Percentiles rank a stretch among this genome's conserved stretches.
phyloP scores from a whole-genome alignment of 2,329 filamentous ascomycete genomes.

The Phyllosticta citrichinensis region DNA sequence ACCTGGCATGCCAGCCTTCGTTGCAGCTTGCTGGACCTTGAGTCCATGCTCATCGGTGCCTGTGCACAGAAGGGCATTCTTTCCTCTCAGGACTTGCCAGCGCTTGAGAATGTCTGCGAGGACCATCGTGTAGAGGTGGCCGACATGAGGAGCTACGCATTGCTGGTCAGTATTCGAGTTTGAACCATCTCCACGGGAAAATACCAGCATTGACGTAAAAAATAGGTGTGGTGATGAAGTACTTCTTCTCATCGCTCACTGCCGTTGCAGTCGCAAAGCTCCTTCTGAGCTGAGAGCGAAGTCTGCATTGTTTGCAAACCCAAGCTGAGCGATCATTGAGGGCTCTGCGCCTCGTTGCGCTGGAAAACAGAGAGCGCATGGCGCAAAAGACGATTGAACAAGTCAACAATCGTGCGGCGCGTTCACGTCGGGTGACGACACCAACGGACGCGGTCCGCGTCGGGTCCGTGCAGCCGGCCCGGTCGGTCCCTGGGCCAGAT shows the following conservation, averaged over 20 bases:
- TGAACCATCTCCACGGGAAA: slow-evolving; percentile 12
- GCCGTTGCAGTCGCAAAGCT: slow-evolving; percentile 13
- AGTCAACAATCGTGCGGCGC: neutral
- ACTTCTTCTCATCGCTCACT: slow-evolving; percentile 55
- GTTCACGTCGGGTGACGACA: slow-evolving; percentile 7
- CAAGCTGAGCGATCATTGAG: slow-evolving; percentile 17
- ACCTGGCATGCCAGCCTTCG: slow-evolving; percentile 57
- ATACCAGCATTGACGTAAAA: slow-evolving; percentile 96
- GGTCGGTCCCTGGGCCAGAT: neutral
- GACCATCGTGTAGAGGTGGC: slow-evolving; percentile 89
- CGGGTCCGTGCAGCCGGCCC: neutral
- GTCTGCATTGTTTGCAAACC: slow-evolving; percentile 18
- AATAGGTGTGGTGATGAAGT: slow-evolving; percentile 92
- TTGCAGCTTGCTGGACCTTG: slow-evolving; percentile 79
- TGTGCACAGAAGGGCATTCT: slow-evolving; percentile 66
- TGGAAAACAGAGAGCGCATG: slow-evolving; percentile 22
- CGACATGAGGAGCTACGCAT: slow-evolving; percentile 71
- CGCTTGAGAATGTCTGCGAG: slow-evolving; percentile 85
- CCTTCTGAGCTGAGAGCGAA: slow-evolving; percentile 13
- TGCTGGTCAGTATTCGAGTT: neutral
- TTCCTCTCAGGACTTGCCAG: slow-evolving; percentile 71
- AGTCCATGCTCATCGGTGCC: slow-evolving; percentile 97
- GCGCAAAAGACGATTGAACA: neutral
- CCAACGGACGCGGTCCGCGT: neutral
- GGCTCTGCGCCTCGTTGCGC: slow-evolving; percentile 14